Percentiles rank a stretch among this genome's conserved stretches.
phyloP scores from a whole-genome alignment of 441 rosid species.

The Dalechampia spathulata region DNA sequence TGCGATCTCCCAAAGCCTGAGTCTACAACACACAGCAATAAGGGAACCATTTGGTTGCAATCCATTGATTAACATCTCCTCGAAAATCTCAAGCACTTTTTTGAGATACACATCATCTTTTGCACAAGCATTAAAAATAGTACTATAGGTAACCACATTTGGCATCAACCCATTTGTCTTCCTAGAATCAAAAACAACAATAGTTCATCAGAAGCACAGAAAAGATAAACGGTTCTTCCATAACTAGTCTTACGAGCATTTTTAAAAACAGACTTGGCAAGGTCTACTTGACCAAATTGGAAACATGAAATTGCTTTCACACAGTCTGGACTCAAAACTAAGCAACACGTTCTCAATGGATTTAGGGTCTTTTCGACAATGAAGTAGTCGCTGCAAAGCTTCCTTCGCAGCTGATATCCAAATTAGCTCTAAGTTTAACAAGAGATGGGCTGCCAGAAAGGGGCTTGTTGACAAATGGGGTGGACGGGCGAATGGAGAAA shows the following conservation, averaged over 20 bases:
- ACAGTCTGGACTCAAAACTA: constrained; percentile 43
- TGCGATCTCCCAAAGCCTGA: constrained; percentile 81
- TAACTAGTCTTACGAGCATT: constrained; percentile 62
- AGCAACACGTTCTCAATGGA: constrained; percentile 41
- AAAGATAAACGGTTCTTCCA: constrained; percentile 75
- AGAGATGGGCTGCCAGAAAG: constrained; percentile 68
- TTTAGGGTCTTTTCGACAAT: constrained; percentile 33
- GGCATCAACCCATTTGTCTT: constrained; percentile 56
- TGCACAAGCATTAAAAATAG: constrained; percentile 86
- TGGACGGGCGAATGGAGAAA: constrained; percentile 82
- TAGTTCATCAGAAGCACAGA: constrained; percentile 68
- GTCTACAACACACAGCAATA: constrained; percentile 78
- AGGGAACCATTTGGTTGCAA: constrained; percentile 87
- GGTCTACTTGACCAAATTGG: constrained; percentile 67
- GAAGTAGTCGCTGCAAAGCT: constrained; percentile 44
- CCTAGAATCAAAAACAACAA: constrained; percentile 61
- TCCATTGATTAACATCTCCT: constrained; percentile 61
- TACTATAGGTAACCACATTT: constrained; percentile 81
- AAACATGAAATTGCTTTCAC: constrained; percentile 57
- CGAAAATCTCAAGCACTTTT: constrained; percentile 52
- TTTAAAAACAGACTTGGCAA: constrained; percentile 59
- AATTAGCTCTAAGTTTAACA: constrained; percentile 29
- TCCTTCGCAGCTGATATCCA: constrained; percentile 50
- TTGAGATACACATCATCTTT: constrained; percentile 78
- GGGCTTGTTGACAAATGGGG: constrained; percentile 78